Evolutionary conservation across 768 basidiomycete genomes (phyloP).

Genomic region (Mycena crocata): DNA sequence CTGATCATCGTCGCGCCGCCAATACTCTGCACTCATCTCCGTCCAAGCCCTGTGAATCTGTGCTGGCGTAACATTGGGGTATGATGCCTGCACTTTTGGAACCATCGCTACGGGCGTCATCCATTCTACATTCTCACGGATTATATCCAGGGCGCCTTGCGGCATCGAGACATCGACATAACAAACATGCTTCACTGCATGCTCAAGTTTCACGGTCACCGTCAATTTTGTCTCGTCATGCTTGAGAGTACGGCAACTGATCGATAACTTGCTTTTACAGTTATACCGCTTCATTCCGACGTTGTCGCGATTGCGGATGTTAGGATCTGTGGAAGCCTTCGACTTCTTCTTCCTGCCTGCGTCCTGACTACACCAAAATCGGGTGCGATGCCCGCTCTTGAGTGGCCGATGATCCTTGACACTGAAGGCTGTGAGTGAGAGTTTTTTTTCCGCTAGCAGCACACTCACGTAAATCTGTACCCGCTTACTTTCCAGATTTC

Average conservation of each 20-base stretch:
- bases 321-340: constrained; percentile 31
- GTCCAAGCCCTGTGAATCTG: constrained; percentile 44
- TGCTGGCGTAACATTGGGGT: constrained; percentile 37
- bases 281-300: constrained; percentile 43
- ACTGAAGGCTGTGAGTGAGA: constrained; percentile 30
- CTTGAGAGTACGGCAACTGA: constrained; percentile 27
- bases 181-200: constrained; percentile 33
- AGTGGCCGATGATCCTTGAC: constrained; percentile 35
- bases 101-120: constrained; percentile 42
- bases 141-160: constrained; percentile 33
- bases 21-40: constrained; percentile 39
- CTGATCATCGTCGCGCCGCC: constrained; percentile 33
- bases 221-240: background rate
- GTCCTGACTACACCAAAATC: constrained; percentile 46
- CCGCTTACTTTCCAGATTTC: constrained; percentile 42
- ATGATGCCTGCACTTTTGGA: constrained; percentile 46
- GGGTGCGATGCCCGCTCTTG: constrained; percentile 36
- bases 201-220: constrained; percentile 12
- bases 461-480: constrained; percentile 41
- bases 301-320: constrained; percentile 37
- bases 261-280: constrained; percentile 35
- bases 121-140: constrained; percentile 38
- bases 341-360: constrained; percentile 33
- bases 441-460: background rate
- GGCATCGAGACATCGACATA: constrained; percentile 42